Conservation (phyloP, 2,329 filamentous ascomycete species). For the Phialocephala subalpina region DNA sequence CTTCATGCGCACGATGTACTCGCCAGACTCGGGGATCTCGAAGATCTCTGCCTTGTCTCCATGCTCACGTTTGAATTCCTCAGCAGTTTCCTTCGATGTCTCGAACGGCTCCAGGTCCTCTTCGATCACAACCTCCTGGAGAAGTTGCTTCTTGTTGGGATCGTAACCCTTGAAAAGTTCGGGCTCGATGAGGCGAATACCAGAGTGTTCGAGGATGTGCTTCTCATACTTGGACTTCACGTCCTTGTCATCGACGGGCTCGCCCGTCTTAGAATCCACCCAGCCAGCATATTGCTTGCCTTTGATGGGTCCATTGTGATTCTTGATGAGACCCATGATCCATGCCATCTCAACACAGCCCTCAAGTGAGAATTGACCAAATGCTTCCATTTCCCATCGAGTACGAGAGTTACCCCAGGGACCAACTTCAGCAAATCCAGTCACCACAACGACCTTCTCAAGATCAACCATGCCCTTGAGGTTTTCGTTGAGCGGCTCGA, state of each 20-base stretch:
- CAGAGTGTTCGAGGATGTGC: constrained; percentile 92
- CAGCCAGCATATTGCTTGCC: constrained; percentile 96
- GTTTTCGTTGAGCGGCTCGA: constrained; percentile 85
- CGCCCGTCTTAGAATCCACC: constrained; percentile 93
- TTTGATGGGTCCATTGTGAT: constrained; percentile 96
- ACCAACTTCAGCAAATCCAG: constrained; percentile 93
- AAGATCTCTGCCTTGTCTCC: constrained; percentile 98
- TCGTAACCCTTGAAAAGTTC: constrained; percentile 97
- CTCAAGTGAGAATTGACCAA: constrained; percentile 95
- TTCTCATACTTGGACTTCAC: constrained; percentile 98
- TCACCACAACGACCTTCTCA: constrained; percentile 97
- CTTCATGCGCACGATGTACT: constrained; percentile 93
- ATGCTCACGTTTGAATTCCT: constrained; percentile 97
- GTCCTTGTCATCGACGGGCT: constrained; percentile 97
- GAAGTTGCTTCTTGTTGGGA: constrained; percentile 96
- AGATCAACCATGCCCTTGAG: constrained; percentile 99
- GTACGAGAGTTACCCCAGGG: constrained; percentile 99
- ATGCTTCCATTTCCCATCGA: constrained; percentile 98
- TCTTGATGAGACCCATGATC: constrained; percentile 99
- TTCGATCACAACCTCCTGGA: constrained; percentile 97
- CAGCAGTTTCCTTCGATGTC: constrained; percentile 93
- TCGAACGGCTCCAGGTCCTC: constrained; percentile 98
- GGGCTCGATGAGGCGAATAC: constrained; percentile 96
- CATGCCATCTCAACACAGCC: constrained; percentile 99
- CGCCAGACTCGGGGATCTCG: constrained; percentile 90